phyloP scores from a whole-genome alignment of 345 rosid species.

The Tarenaya hassleriana region DNA sequence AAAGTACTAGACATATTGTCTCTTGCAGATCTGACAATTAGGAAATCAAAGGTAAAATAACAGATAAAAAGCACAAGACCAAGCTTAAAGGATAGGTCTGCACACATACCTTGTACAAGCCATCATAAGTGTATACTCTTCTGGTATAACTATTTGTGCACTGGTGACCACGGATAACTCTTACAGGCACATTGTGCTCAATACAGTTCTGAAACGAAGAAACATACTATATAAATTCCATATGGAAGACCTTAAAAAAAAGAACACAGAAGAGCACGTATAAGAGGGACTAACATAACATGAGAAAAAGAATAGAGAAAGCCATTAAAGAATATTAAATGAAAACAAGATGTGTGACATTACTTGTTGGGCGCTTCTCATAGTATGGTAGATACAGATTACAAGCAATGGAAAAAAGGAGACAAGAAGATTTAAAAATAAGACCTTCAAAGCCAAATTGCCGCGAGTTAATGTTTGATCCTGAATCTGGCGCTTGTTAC shows the following conservation, averaged over 20 bases:
- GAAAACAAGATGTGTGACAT: neutral
- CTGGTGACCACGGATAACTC: conserved; percentile 83
- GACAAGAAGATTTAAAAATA: conserved; percentile 14
- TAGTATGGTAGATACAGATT: too few species aligned
- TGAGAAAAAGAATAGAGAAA: conserved; percentile 5
- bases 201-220: conserved; percentile 55
- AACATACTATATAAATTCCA: conserved; percentile 9
- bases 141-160: conserved; percentile 59
- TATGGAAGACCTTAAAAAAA: conserved; percentile 1
- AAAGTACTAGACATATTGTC: neutral
- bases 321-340: neutral
- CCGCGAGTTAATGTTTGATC: conserved; percentile 73
- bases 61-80: conserved; percentile 3
- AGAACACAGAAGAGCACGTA: neutral
- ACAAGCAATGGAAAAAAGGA: neutral
- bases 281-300: neutral
- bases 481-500: conserved; percentile 73
- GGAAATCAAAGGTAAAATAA: conserved; percentile 10
- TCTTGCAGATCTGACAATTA: neutral
- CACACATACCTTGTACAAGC: conserved; percentile 65
- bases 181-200: conserved; percentile 54
- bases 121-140: conserved; percentile 83
- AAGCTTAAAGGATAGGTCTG: conserved; percentile 4
- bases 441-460: conserved; percentile 87
- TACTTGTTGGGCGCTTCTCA: neutral